Evolutionary conservation across 371 early-diverging fungal species (phyloP), one percentile per base, ranked within the genome.

Genomic region (Actinomortierella ambigua): DNA sequence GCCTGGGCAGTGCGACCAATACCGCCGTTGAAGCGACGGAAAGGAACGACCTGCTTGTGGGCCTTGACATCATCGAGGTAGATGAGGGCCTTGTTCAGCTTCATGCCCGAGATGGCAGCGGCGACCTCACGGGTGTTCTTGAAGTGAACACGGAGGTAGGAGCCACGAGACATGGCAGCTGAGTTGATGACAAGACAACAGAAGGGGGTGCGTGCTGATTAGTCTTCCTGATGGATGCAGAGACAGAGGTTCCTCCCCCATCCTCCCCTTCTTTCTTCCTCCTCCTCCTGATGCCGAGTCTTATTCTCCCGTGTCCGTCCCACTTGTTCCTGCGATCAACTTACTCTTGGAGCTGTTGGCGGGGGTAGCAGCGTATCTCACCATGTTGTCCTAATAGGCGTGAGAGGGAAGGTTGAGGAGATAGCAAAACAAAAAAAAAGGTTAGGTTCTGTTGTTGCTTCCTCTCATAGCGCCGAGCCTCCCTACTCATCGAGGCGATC

Each of bases 101-200:
- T 94, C 88, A 94, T 85, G 77, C 98, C 99, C 75, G 90, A 85
- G 81, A 99, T 89, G 77, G 96, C 96, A 76, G 83, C 90, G 77
- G 98, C 98, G 64, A 97, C 91, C 85, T 99, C 99, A 71, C 94
- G 94, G 63, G 99, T 99, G 93, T 99, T 99, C 90, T 93, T 93
- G 87, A 90, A 93, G 92, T 96, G 96, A 83, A 97, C 97, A 81
- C 96, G 95, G 77, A 98, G 92, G 91, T 97, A 95, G 63, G 91
- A 89, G 79, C 96, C 97, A 67, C 93, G 90, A 80, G 97, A 89
- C 88, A 94, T 91, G 81, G 95, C 95, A 82, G 92, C 94, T 91
- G 77, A 62, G 42, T 41, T 13, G 61, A 6, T n/a, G n/a, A 34
- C 48, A 26, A 14, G 48, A 48, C 2, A 8, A 48, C 48, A 20